Percentiles rank a stretch among this genome's conserved stretches.
Evolutionary conservation across 2,329 filamentous ascomycete species (phyloP).

Genomic region (Fusarium kyushuense): DNA sequence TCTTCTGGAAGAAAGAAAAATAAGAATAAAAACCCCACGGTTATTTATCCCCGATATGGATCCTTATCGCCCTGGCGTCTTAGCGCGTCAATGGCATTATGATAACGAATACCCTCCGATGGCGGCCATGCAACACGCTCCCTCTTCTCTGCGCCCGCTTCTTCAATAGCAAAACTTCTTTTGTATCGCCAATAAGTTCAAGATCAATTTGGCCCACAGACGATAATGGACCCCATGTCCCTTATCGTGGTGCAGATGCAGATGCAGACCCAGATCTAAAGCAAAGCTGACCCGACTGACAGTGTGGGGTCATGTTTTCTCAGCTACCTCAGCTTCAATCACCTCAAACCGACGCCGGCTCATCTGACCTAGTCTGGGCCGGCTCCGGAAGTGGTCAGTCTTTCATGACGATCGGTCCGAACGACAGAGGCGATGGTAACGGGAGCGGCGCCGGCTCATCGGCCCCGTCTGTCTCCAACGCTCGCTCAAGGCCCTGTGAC

Average conservation of each 20-base stretch:
- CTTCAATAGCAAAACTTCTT: conserved; percentile 8
- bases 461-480: conserved; percentile 18
- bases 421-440: background rate
- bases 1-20: background rate
- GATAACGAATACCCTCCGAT: conserved; percentile 28
- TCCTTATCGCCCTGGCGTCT: conserved; percentile 34
- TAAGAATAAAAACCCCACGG: background rate
- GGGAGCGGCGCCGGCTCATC: conserved; percentile 10
- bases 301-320: conserved; percentile 45
- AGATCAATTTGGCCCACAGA: conserved; percentile 32
- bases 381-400: conserved; percentile 17
- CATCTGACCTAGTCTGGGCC: conserved; percentile 34
- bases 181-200: conserved; percentile 15
- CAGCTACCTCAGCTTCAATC: conserved; percentile 40
- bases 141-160: conserved; percentile 15
- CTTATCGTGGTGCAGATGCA: conserved; percentile 43
- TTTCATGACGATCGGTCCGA: conserved; percentile 18
- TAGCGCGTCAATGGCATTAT: conserved; percentile 13
- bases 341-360: conserved; percentile 33
- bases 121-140: conserved; percentile 14
- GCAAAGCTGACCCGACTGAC: conserved; percentile 17
- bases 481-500: conserved; percentile 65
- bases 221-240: conserved; percentile 41
- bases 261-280: conserved; percentile 22
- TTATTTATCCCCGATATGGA: background rate